Evolutionary conservation across 352 stramenopile genomes (phyloP).

Genomic region (Pythium periplocum): DNA sequence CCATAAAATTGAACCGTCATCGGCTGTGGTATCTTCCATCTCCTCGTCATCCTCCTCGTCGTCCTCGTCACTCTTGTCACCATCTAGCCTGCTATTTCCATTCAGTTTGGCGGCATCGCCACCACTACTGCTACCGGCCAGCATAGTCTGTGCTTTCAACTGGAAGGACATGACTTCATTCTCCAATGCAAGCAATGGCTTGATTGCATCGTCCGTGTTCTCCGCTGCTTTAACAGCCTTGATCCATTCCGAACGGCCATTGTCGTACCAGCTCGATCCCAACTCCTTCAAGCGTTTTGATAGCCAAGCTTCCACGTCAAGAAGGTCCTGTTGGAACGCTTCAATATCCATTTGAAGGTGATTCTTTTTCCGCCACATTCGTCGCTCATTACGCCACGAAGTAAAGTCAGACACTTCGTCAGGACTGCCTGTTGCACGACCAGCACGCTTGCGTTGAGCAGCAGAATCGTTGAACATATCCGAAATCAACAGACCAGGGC

Average conservation of each 20-base stretch:
- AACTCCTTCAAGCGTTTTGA: slow-evolving; percentile 53
- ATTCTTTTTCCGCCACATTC: slow-evolving; percentile 43
- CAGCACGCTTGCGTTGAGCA: slow-evolving; percentile 35
- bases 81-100: slow-evolving; percentile 15
- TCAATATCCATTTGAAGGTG: slow-evolving; percentile 35
- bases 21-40: slow-evolving; percentile 35
- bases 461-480: slow-evolving; percentile 61
- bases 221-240: slow-evolving; percentile 31
- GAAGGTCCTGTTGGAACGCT: slow-evolving; percentile 48
- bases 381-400: slow-evolving; percentile 54
- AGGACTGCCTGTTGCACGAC: slow-evolving; percentile 1
- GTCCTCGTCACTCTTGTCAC: slow-evolving; percentile 69
- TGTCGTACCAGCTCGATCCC: slow-evolving; percentile 57
- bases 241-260: slow-evolving; percentile 40
- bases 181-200: slow-evolving; percentile 50
- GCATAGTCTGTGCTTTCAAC: slow-evolving; percentile 20
- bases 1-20: slow-evolving; percentile 68
- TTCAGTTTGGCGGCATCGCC: slow-evolving; percentile 2
- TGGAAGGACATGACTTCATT: slow-evolving; percentile 59
- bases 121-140: slow-evolving; percentile 4
- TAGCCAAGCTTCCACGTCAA: slow-evolving; percentile 58
- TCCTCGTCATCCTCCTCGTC: slow-evolving; percentile 72
- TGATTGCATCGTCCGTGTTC: slow-evolving; percentile 32
- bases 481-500: slow-evolving; percentile 67
- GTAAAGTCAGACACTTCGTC: slow-evolving; percentile 29